Base-by-base conservation (phyloP, 1,284 basidiomycete species). In the Cryptococcus sp. region DNA sequence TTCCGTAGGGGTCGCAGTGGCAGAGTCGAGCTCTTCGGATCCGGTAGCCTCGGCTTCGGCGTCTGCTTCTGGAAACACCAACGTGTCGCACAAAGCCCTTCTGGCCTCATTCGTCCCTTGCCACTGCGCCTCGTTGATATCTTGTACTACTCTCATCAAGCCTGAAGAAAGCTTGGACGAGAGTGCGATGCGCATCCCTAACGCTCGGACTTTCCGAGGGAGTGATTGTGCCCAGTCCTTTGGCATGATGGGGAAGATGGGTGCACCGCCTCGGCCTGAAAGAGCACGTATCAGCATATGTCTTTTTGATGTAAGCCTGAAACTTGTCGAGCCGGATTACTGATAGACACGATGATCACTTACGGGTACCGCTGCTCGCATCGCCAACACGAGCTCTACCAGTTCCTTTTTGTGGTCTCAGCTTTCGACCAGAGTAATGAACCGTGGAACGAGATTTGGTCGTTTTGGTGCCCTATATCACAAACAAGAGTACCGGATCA, bases 361-460 rank as follows among this genome's bases (percentile, higher is more conserved):
- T 54, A 63, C 94, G 84, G 81, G 93, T 91, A 5, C 94, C 93
- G 73, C 87, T 91, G 65, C 91, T 88, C 15, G 82, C 85, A 70
- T 93, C 91, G 50, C 95, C 95, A 2, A 95, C 81, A 79, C 95
- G 90, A 17, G 95, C 96, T 62, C 80, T 82, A 67, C 95, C 96
- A 11, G 86, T 85, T 1, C 94, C 94, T 79, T 99, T 99, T 76
- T 99, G 95, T 6, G 84, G 88, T 26, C 89, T 84, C 57, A 98
- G 84, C 80, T 99, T 99, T 65, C 83, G 80, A 22, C 91, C 91
- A 0, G 92, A 95, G 51, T 90, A 93, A 34, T 85, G 83, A 13
- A 98, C 92, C 73, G 98, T 92, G 26, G 85, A 86, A 55, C 96
- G 87, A 39, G 88, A 92, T 80, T 97, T 97, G 26, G 93, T 97